phyloP scores from a whole-genome alignment of 768 basidiomycete genomes.

The Crepidotus variabilis region DNA sequence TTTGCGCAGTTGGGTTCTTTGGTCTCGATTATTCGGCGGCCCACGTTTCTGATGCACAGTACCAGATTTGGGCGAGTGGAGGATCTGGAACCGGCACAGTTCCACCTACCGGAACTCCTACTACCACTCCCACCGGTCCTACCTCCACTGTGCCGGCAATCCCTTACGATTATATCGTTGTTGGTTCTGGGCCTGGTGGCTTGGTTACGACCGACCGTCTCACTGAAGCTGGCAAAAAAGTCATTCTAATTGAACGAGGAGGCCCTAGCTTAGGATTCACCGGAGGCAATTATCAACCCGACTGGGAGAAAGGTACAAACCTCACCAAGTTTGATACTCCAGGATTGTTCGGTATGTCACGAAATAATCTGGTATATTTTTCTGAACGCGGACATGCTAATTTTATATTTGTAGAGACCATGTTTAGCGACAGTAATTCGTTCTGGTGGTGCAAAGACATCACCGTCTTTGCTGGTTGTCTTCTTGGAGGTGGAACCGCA shows the following conservation, averaged over 20 bases:
- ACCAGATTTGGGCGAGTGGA: constrained; percentile 48
- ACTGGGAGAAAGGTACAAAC: constrained; percentile 44
- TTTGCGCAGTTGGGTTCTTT: constrained; percentile 51
- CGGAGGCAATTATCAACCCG: constrained; percentile 52
- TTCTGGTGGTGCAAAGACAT: constrained; percentile 71
- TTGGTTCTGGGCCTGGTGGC: constrained; percentile 58
- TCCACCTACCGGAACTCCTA: constrained; percentile 23
- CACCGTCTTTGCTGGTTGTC: constrained; percentile 59
- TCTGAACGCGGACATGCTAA: background rate
- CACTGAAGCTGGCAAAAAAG: constrained; percentile 59
- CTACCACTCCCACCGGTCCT: constrained; percentile 31
- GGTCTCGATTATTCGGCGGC: constrained; percentile 44
- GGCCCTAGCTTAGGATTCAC: constrained; percentile 58
- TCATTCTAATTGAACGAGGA: constrained; percentile 59
- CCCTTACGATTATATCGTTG: constrained; percentile 52
- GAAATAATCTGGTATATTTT: background rate
- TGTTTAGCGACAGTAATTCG: constrained; percentile 54
- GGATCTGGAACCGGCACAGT: constrained; percentile 37
- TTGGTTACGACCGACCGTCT: constrained; percentile 56
- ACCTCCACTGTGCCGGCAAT: constrained; percentile 33
- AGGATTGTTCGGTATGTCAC: constrained; percentile 43
- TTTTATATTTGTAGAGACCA: constrained; percentile 36
- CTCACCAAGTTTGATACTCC: constrained; percentile 66
- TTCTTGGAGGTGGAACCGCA: constrained; percentile 59
- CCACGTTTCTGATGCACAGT: constrained; percentile 42